Percentiles rank a stretch among this genome's conserved stretches.
Evolutionary conservation across 345 rosid species (phyloP).

Genomic region (Boechera divaricarpa): DNA sequence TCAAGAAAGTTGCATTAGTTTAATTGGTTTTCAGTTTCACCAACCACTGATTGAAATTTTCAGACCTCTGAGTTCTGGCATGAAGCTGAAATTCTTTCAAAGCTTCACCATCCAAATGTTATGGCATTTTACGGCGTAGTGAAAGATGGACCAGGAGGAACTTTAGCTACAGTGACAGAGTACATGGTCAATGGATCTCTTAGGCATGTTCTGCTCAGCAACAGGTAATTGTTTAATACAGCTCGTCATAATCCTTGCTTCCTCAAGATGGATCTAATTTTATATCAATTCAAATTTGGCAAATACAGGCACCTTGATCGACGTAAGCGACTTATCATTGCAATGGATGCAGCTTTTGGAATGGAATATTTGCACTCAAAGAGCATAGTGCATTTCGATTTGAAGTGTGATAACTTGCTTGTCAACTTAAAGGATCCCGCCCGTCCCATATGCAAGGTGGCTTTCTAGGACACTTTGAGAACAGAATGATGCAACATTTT

Average conservation of each 20-base stretch:
- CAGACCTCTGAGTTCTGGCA: slow-evolving; percentile 98
- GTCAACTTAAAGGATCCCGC: slow-evolving; percentile 95
- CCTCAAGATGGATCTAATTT: slow-evolving; percentile 10
- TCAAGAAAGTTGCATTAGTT: slow-evolving; percentile 21
- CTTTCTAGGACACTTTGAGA: slow-evolving; percentile 6
- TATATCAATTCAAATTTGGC: slow-evolving; percentile 17
- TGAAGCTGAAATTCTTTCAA: slow-evolving; percentile 99
- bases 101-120: slow-evolving; percentile 99
- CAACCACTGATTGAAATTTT: slow-evolving; percentile 32
- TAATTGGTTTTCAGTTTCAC: slow-evolving; percentile 27
- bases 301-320: slow-evolving; percentile 83
- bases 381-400: slow-evolving; percentile 97
- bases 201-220: slow-evolving; percentile 90
- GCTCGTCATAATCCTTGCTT: slow-evolving; percentile 13
- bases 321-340: slow-evolving; percentile 90
- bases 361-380: slow-evolving; percentile 99
- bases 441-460: slow-evolving; percentile 99
- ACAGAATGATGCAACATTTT: slow-evolving; percentile 8
- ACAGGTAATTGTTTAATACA: slow-evolving; percentile 59
- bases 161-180: slow-evolving; percentile 98
- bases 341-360: slow-evolving; percentile 99
- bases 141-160: slow-evolving; percentile 93
- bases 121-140: slow-evolving; percentile 99
- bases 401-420: slow-evolving; percentile 96
- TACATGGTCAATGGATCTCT: slow-evolving; percentile 99